Base-by-base conservation (phyloP, 768 basidiomycete species). In the Termitomyces sp. region DNA sequence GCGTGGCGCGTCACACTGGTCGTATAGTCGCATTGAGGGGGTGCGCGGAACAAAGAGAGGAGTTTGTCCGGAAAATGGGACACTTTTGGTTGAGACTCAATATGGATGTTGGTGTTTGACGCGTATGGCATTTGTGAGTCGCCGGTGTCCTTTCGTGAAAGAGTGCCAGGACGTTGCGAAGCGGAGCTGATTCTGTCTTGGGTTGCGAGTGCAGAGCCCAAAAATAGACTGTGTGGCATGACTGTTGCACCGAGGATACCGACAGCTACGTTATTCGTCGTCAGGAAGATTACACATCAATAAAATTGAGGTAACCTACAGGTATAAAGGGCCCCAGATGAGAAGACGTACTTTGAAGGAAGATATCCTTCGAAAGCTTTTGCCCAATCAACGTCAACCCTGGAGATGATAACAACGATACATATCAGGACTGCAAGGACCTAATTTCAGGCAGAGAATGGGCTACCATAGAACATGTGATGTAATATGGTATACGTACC, bases 181-280 rank as follows among this genome's bases (percentile, higher is more conserved):
- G 70, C 68, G 36, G 71, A 70, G 1, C 74, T 72, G 16, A 92
- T 66, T 45, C 94, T 76, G 57, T 94, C 87, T 67, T 94, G 89
- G 0, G 91, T 93, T 2, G 92, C 87, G 4, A 97, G 82, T 32
- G 85, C 82, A 3, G 91, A 92, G 5, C 94, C 94, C 16, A 97
- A 77, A 75, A 90, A 94, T n/a, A 97, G 76, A 58, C 87, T 88
- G 69, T 95, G 94, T 0, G 94, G 94, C 94, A 95, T 95, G 58
- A 94, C 87, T 2, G 93, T 95, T 1, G 92, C 92, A 32, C 88
- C 87, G 1, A 90, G 66, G 51, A 92, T 85, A 38, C 88, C 88
- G 54, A 89, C 82, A 32, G 86, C 84, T 86, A 59, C 44, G 58
- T 33, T 30, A 48, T 26, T 4, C 43, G 11, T 49, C 3, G 44